Base-by-base conservation (phyloP, 2,329 filamentous ascomycete genomes). In the Paradendryphiella salina region DNA sequence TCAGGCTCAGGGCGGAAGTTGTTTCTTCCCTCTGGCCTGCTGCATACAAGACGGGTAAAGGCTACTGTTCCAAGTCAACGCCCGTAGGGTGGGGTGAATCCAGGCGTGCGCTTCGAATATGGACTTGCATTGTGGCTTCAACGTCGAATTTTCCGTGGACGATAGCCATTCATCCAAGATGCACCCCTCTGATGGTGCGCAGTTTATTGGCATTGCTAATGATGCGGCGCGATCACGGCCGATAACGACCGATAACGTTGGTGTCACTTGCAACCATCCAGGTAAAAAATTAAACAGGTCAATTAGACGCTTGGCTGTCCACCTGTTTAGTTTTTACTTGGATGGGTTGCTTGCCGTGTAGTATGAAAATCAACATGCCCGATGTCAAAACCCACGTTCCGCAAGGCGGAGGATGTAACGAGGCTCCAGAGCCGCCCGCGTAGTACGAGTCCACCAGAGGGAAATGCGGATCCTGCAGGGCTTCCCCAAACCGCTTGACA, bases 341-440 rank as follows among this genome's bases (percentile, higher is more conserved):
- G n/a, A n/a, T n/a, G n/a, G n/a, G 50, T 23, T 37, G 56, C 50
- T 35, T 40, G 18, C 36, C 10, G 13, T 23, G 14, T 18, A 48
- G 46, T 32, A 52, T 50, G 33, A 38, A 33, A 14, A 35, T 35
- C 18, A 32, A 21, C 41, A 32, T 32, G 29, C 38, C 40, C 33
- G 36, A 32, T 47, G 37, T 20, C 50, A 29, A 42, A 13, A 35
- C 40, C 41, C 34, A 20, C 20, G 43, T 51, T 26, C 9, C 35
- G 47, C 38, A 46, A 34, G 31, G 38, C 35, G 40, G 31, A 31
- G 43, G 44, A 47, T 28, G 37, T 38, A 37, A 49, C 54, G 41
- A 57, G 20, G 52, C 34, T 51, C 59, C 61, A 33, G 57, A 59
- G 36, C 52, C 15, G 43, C 28, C 54, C 26, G 33, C 23, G 42